Evolutionary conservation across 1,284 basidiomycete genomes (phyloP), one percentile per base, ranked within the genome.

Genomic region (Trametes sp.): DNA sequence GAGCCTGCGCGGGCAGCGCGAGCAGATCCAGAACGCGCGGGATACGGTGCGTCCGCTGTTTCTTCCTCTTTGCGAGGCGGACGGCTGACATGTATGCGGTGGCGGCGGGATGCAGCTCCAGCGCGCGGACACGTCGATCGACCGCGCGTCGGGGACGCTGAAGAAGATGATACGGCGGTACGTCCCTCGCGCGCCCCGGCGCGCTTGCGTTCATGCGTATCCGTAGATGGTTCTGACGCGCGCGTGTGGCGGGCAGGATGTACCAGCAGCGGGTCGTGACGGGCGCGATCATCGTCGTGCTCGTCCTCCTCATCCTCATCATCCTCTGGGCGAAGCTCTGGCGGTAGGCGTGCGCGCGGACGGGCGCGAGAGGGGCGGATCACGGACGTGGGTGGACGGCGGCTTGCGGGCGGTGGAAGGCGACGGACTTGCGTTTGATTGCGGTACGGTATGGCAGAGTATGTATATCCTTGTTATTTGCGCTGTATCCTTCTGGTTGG

Each of bases 11-110:
- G 81, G 85, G 2, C 98, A 99, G 80, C 80, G 98, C 66, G 98
- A 98, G 75, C 96, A 97, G 79, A 96, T 99, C 68, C 93, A 98
- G 80, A 93, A 98, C 74, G 87, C 96, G 23, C 82, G 97, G 72
- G 93, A 95, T 78, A 95, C 92, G 59, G 93, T 96, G 9, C 50
- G 66, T 70, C 21, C 29, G 21, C 26, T 29, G 16, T 38, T 52
- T 13, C 46, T 19, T 56, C 28, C 57, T 26, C 35, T 49, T 9
- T 19, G 1, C 23, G 31, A n/a, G n/a, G n/a, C n/a, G n/a, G n/a
- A n/a, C n/a, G n/a, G n/a, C n/a, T n/a, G n/a, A n/a, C n/a, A n/a
- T n/a, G n/a, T n/a, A n/a, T n/a, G n/a, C n/a, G n/a, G n/a, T n/a
- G n/a, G n/a, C n/a, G n/a, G n/a, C n/a, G n/a, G 38, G 46, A 4